phyloP scores from a whole-genome alignment of 768 basidiomycete genomes.

The Suillus spraguei region DNA sequence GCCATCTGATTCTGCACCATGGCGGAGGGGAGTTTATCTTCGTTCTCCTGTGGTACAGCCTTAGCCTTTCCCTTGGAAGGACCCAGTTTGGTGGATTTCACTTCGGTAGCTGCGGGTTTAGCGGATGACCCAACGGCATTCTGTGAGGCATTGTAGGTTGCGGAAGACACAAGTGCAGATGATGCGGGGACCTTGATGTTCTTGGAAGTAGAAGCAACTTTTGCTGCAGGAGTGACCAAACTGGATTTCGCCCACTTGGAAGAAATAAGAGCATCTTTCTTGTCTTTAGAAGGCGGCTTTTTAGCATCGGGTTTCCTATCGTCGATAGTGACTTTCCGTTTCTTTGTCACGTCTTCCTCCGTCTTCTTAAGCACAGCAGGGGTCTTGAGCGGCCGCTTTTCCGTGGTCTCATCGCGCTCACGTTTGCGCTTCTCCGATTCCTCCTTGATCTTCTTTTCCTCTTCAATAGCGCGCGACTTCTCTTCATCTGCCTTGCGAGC shows the following conservation, averaged over 20 bases:
- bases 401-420: constrained; percentile 77
- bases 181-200: constrained; percentile 38
- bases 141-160: constrained; percentile 42
- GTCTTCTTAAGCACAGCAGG: constrained; percentile 55
- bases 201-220: constrained; percentile 34
- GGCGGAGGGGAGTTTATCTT: constrained; percentile 60
- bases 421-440: constrained; percentile 79
- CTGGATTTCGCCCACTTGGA: constrained; percentile 35
- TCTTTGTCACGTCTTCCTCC: constrained; percentile 73
- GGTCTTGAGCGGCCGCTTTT: constrained; percentile 63
- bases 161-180: constrained; percentile 37
- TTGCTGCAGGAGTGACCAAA: constrained; percentile 27
- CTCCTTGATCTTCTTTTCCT: constrained; percentile 72
- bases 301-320: constrained; percentile 62
- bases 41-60: constrained; percentile 47
- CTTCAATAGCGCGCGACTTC: constrained; percentile 58
- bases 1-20: constrained; percentile 69
- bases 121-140: constrained; percentile 33
- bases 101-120: constrained; percentile 33
- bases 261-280: constrained; percentile 33
- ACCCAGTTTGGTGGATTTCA: constrained; percentile 40
- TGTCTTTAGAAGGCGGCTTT: constrained; percentile 63
- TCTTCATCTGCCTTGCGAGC: constrained; percentile 84
- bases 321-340: constrained; percentile 62
- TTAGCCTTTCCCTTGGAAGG: constrained; percentile 54